Evolutionary conservation across 2,329 filamentous ascomycete species (phyloP).

Genomic region (Alternaria alternata): DNA sequence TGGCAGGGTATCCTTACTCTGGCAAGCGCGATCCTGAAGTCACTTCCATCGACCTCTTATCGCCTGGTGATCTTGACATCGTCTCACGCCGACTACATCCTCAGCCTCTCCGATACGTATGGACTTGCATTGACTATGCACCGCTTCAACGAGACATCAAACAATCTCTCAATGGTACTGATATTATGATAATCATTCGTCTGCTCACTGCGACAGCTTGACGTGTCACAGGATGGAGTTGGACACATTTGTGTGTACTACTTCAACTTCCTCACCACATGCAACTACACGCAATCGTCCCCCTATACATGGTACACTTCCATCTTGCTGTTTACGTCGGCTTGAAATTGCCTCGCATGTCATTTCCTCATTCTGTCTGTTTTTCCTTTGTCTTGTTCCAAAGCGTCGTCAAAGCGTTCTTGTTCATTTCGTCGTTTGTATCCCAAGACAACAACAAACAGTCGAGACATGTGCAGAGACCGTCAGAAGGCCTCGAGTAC

Average conservation of each 20-base stretch:
- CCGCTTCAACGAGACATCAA: neutral
- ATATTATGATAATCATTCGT: neutral
- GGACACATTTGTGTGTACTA: neutral
- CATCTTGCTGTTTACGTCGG: neutral
- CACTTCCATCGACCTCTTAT: neutral
- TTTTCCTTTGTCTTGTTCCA: conserved; percentile 2
- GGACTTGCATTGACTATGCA: neutral
- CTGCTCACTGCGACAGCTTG: neutral
- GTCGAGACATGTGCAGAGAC: neutral
- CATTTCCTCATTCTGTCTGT: neutral
- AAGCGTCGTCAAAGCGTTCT: conserved; percentile 1
- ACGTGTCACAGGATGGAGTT: neutral
- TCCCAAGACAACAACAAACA: conserved; percentile 4
- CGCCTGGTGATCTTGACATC: neutral
- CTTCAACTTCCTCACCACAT: neutral
- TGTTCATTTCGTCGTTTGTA: conserved; percentile 5
- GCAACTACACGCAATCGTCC: neutral
- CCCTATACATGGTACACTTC: neutral
- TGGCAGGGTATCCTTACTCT: neutral
- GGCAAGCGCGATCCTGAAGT: neutral
- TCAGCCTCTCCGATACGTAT: neutral
- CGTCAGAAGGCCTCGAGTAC: neutral
- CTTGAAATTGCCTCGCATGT: neutral
- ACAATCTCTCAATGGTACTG: neutral
- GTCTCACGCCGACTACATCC: neutral